phyloP scores from a whole-genome alignment of 129 eudicot genomes.

The Chrysanthemum lavandulifolium region DNA sequence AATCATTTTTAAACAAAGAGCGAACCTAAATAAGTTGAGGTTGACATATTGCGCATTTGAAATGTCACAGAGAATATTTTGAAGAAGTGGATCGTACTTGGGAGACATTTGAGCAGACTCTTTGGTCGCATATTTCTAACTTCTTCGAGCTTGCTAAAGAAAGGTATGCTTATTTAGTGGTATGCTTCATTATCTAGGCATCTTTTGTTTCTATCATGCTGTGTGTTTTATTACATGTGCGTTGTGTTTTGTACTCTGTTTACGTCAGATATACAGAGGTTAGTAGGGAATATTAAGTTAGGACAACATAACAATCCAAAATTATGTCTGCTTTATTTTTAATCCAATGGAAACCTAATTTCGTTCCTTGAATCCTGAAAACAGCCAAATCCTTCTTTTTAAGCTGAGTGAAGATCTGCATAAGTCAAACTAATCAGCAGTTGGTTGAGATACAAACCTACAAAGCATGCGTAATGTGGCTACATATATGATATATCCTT shows the following conservation, averaged over 20 bases:
- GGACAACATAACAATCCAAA: not conserved
- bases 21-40: conserved; percentile 39
- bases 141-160: conserved; percentile 88
- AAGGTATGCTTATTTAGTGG: conserved; percentile 45
- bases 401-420: no score
- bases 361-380: no score
- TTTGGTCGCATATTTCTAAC: conserved; percentile 90
- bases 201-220: conserved; percentile 20
- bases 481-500: not conserved
- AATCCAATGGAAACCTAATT: no score
- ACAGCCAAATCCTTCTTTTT: no score
- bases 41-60: conserved; percentile 23
- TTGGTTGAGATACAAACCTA: not conserved
- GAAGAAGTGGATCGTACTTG: conserved; percentile 96
- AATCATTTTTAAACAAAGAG: not conserved
- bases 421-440: not conserved
- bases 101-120: conserved; percentile 95
- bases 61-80: conserved; percentile 70
- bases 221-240: not conserved
- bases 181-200: not conserved
- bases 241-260: not conserved
- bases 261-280: not conserved
- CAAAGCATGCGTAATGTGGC: no score
- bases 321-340: no score
- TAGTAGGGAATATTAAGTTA: not conserved